phyloP scores from a whole-genome alignment of 345 rosid species.

The Carallia brachiata region DNA sequence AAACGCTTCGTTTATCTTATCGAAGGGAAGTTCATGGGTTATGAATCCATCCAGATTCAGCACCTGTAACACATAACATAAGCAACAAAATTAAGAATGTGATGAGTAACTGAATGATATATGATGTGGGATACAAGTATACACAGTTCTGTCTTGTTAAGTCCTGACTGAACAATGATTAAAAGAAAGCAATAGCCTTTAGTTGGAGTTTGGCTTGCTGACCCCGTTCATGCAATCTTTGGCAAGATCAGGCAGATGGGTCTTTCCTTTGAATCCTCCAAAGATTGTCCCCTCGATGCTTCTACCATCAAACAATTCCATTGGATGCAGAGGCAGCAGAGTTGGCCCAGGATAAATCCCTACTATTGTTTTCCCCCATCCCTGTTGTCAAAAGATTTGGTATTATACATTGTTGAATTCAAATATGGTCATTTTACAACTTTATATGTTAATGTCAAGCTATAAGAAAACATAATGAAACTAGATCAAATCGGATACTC shows the following conservation, averaged over 20 bases:
- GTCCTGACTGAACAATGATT: no score
- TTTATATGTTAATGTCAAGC: background rate
- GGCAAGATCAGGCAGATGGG: conserved; percentile 33
- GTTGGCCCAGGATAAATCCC: conserved; percentile 22
- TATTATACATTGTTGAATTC: background rate
- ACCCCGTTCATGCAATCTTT: conserved; percentile 29
- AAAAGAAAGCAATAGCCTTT: background rate
- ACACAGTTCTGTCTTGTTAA: no score
- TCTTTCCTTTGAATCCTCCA: conserved; percentile 34
- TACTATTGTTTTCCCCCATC: background rate
- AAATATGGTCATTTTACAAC: background rate
- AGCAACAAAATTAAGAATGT: no score
- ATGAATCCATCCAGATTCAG: conserved; percentile 31
- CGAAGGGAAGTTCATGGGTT: conserved; percentile 38
- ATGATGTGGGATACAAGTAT: no score
- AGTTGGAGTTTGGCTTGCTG: background rate
- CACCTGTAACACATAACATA: conserved; percentile 17
- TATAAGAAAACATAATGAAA: background rate
- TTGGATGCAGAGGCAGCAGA: conserved; percentile 34
- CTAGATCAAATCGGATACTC: background rate
- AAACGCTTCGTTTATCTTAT: conserved; percentile 37
- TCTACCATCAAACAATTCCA: conserved; percentile 43
- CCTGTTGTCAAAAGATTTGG: no score
- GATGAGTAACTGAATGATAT: no score
- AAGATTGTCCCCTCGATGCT: conserved; percentile 28